phyloP scores from a whole-genome alignment of 805 yeast genomes.

The Ogataea methylovora region DNA sequence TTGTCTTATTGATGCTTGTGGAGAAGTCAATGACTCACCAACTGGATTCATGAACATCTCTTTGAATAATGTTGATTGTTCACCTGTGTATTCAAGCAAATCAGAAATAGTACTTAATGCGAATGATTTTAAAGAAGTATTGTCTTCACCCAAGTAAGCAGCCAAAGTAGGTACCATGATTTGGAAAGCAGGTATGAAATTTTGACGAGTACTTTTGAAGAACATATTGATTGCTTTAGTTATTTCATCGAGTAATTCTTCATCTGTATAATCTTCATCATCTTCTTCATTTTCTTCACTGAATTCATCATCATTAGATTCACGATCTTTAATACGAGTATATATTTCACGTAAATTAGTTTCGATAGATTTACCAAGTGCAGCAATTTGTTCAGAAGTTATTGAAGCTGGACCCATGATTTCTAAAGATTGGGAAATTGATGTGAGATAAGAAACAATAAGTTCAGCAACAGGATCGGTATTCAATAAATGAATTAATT shows the following conservation, averaged over 20 bases:
- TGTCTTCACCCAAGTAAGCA: constrained; percentile 55
- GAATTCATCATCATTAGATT: constrained; percentile 74
- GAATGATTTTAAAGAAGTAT: constrained; percentile 61
- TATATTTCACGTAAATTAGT: constrained; percentile 59
- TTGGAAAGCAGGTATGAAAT: constrained; percentile 61
- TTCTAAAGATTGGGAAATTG: constrained; percentile 60
- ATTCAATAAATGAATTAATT: constrained; percentile 58
- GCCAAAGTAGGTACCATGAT: constrained; percentile 53
- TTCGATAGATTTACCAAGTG: constrained; percentile 52
- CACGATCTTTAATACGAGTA: constrained; percentile 65
- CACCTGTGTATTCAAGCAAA: constrained; percentile 72
- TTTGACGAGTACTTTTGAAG: constrained; percentile 52
- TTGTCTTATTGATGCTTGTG: constrained; percentile 74
- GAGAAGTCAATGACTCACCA: constrained; percentile 57
- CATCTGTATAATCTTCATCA: constrained; percentile 83
- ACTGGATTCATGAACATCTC: constrained; percentile 58
- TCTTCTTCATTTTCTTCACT: constrained; percentile 80
- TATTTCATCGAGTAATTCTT: constrained; percentile 80
- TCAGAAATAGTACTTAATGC: constrained; percentile 80
- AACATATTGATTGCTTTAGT: constrained; percentile 66
- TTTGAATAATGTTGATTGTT: constrained; percentile 53
- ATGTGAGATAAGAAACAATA: constrained; percentile 66
- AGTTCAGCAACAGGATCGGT: constrained; percentile 82
- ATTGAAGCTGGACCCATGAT: constrained; percentile 61
- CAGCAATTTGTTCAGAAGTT: constrained; percentile 44